Evolutionary conservation across 1,139 yeast genomes (phyloP).

Genomic region (Meyerozyma guilliermondii): DNA sequence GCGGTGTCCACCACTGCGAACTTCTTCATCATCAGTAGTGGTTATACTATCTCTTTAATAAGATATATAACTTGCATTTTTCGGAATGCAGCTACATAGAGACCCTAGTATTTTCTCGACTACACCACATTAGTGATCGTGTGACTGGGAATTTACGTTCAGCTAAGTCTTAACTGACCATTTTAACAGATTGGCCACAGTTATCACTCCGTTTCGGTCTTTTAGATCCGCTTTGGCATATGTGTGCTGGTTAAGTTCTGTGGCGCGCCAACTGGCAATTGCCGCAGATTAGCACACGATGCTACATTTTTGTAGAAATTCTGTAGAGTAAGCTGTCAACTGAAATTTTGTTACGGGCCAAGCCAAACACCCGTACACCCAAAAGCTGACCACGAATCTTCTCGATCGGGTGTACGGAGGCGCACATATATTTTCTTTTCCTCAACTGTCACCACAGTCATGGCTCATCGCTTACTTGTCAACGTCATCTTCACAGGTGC

Average conservation of each 20-base stretch:
- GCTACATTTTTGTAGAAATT: conserved; percentile 30
- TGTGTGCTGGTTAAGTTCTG: conserved; percentile 26
- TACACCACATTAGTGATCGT: conserved; percentile 31
- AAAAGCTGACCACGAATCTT: no score
- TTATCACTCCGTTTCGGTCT: conserved; percentile 71
- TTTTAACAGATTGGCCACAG: conserved; percentile 61
- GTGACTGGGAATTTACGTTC: conserved; percentile 32
- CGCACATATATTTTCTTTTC: background rate
- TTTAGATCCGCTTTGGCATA: conserved; percentile 49
- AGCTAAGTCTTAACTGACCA: conserved; percentile 58
- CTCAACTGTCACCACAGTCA: conserved; percentile 9
- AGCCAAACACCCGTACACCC: no score
- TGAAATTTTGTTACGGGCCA: background rate
- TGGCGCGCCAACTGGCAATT: conserved; percentile 17
- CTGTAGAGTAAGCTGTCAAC: background rate
- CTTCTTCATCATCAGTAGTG: conserved; percentile 56
- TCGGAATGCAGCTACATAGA: conserved; percentile 40
- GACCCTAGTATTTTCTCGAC: conserved; percentile 42
- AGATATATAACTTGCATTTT: conserved; percentile 47
- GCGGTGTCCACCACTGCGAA: background rate
- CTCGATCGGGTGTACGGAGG: conserved; percentile 2
- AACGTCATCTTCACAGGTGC: conserved; percentile 94
- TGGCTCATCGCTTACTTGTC: conserved; percentile 89
- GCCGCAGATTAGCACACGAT: conserved; percentile 42
- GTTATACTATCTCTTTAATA: conserved; percentile 58